Base-by-base conservation (phyloP, 2,329 filamentous ascomycete genomes). In the Trematosphaeria pertusa region DNA sequence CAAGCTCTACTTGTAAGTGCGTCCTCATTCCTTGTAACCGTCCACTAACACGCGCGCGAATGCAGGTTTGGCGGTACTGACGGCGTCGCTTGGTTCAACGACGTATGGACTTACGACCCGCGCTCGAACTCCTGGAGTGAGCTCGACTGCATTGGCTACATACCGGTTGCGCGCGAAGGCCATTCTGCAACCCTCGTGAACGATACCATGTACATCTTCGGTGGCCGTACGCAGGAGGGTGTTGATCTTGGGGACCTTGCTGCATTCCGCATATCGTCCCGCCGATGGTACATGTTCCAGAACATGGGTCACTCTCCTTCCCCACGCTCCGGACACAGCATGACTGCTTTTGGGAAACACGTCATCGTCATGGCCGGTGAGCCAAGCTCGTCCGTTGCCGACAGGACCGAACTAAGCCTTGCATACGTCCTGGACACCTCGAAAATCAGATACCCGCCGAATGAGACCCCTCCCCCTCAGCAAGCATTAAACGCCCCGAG, bases 131-230 rank as follows among this genome's bases (percentile, higher is more conserved):
- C 81, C 45, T 99, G 94, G 94, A 77, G 85, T 8, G 88, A 95
- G 68, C 81, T 96, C 45, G 93, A 97, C 65, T 99, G 94, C 70
- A 97, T 97, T 64, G 94, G 94, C 26, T 99, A 97, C 71, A 97
- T 99, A 49, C 94, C 95, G 1, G 87, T 91, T 1, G 87, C 93
- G 14, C 85, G 94, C 50, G 94, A 99, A 78, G 94, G 94, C 3
- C 94, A 99, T 71, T 92, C 95, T 10, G 91, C 94, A 11, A 87
- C 93, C 3, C 79, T 99, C 15, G 92, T 99, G 33, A 91, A 94
- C 69, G 94, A 99, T 69, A 94, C 97, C 49, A 99, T 99, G 95
- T 99, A 99, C 75, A 86, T 99, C 51, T 99, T 99, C 71, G 95
- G 95, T 59, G 94, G 94, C 34, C 88, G 94, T 49, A 97, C 91